A percentile compares a stretch with the other conserved stretches of the same genome.
Evolutionary conservation across 139 green algal genomes (phyloP).

Genomic region (Chlorella vulgaris): DNA sequence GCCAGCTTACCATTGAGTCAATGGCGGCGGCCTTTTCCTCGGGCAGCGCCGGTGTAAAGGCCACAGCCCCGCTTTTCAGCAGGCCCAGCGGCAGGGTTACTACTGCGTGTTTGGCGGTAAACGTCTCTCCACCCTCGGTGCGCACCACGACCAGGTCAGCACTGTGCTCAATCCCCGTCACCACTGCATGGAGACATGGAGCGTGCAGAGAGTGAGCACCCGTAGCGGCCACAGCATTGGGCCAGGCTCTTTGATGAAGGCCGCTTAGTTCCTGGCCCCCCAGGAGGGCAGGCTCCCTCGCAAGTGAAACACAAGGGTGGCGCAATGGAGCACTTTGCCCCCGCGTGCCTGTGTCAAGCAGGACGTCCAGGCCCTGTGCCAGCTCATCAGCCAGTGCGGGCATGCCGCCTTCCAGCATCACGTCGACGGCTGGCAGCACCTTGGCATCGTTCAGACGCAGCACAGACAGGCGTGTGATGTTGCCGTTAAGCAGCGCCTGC

Average conservation of each 20-base stretch:
- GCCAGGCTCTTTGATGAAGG: too few species aligned
- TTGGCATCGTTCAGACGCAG: conserved; percentile 42
- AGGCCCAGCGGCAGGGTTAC: conserved; percentile 71
- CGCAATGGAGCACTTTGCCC: background rate
- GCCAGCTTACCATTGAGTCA: conserved; percentile 68
- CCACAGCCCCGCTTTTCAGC: conserved; percentile 52
- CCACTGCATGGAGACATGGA: conserved; percentile 6
- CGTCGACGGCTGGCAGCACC: conserved; percentile 51
- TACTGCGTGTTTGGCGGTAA: conserved; percentile 53
- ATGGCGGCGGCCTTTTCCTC: conserved; percentile 57
- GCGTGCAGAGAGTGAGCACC: background rate
- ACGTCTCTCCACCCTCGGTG: conserved; percentile 20
- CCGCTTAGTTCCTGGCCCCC: too few species aligned
- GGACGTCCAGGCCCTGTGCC: conserved; percentile 56
- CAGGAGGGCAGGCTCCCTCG: too few species aligned
- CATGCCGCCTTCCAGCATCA: conserved; percentile 53
- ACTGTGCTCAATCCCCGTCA: conserved; percentile 16
- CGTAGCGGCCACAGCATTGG: background rate
- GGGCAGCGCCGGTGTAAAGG: conserved; percentile 68
- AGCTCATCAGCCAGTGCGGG: conserved; percentile 33
- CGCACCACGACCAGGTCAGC: conserved; percentile 14
- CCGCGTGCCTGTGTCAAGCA: conserved; percentile 23
- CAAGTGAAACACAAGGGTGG: too few species aligned
- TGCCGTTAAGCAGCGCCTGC: conserved; percentile 41
- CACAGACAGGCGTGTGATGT: conserved; percentile 37